A percentile compares a stretch with the other conserved stretches of the same genome.
Evolutionary conservation across 1,284 basidiomycete genomes (phyloP).

Genomic region (Apiotrichum porosum): DNA sequence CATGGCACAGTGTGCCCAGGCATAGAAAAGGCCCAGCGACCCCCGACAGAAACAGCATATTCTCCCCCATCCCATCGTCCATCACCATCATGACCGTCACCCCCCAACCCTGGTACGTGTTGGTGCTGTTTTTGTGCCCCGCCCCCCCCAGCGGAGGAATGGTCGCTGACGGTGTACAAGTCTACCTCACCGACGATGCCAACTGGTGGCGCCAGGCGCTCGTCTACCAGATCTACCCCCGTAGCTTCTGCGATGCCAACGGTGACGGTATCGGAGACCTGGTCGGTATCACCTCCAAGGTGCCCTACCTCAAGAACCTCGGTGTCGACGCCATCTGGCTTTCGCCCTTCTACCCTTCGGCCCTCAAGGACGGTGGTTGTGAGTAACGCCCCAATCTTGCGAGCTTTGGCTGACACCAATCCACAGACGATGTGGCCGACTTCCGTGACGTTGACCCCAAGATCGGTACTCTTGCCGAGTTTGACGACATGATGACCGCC

Average conservation of each 20-base stretch:
- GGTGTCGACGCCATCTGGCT: slow-evolving; percentile 71
- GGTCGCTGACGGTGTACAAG: neutral
- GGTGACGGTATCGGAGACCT: slow-evolving; percentile 72
- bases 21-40: too few relatives aligned
- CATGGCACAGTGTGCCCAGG: too few relatives aligned
- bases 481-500: slow-evolving; percentile 60
- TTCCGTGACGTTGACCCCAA: slow-evolving; percentile 66
- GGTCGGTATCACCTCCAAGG: slow-evolving; percentile 60
- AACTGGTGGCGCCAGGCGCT: slow-evolving; percentile 63
- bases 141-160: too few relatives aligned
- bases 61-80: too few relatives aligned
- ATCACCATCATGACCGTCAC: too few relatives aligned
- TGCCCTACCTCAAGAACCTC: slow-evolving; percentile 66
- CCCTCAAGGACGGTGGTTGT: slow-evolving; percentile 67
- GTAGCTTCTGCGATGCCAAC: slow-evolving; percentile 64
- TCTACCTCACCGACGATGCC: neutral
- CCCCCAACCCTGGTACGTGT: too few relatives aligned
- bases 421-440: slow-evolving; percentile 61
- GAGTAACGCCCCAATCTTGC: neutral
- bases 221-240: slow-evolving; percentile 71
- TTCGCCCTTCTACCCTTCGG: slow-evolving; percentile 66
- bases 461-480: slow-evolving; percentile 69
- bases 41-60: too few relatives aligned
- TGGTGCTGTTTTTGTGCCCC: too few relatives aligned
- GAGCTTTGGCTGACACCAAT: neutral